Conservation (phyloP, 2,329 filamentous ascomycete genomes). For the Neonectria sp. region DNA sequence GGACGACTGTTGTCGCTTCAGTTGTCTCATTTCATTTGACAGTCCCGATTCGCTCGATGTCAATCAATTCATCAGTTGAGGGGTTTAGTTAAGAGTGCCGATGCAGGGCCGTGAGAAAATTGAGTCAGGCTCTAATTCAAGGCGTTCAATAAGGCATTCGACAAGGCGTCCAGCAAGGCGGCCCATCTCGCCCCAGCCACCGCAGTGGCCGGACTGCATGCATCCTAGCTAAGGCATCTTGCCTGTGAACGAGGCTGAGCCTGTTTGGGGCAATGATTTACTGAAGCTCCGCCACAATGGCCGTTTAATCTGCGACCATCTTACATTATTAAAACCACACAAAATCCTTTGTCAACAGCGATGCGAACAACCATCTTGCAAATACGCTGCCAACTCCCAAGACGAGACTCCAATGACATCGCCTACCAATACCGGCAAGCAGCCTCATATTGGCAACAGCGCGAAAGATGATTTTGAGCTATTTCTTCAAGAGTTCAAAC, state of each 20-base stretch:
- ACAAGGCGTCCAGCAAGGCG: background rate
- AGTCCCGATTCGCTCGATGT: background rate
- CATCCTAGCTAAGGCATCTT: no score
- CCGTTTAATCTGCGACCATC: background rate
- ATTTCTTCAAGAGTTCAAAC: conserved; percentile 1
- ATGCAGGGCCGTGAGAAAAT: no score
- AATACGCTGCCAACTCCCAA: background rate
- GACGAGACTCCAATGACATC: background rate
- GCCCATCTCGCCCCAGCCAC: background rate
- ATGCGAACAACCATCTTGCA: no score
- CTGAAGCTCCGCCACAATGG: background rate
- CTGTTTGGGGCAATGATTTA: background rate
- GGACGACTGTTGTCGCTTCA: background rate
- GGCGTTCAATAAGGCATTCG: background rate
- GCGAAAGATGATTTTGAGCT: background rate
- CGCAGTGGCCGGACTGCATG: background rate
- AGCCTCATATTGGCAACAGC: background rate
- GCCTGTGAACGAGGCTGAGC: background rate
- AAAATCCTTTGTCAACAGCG: no score
- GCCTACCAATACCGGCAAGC: background rate
- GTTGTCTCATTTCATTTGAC: background rate
- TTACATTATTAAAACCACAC: background rate
- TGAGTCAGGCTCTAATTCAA: background rate
- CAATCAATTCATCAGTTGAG: background rate
- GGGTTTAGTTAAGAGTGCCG: no score